Evolutionary conservation across 345 rosid genomes (phyloP).

Genomic region (Pistacia vera): DNA sequence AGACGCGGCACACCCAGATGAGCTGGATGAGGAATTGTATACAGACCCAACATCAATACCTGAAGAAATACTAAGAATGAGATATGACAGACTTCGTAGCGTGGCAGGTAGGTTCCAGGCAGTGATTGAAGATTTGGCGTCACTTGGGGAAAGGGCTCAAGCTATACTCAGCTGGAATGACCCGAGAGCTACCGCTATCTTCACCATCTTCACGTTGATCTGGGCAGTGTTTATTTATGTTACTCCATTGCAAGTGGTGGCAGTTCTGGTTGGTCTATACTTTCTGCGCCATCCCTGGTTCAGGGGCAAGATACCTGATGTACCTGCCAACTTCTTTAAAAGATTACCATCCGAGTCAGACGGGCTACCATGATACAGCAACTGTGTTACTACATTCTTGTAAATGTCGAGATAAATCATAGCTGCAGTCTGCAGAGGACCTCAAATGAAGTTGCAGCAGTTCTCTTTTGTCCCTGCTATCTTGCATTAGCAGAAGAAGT

Average conservation of each 20-base stretch:
- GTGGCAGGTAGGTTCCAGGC: constrained; percentile 88
- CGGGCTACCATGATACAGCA: constrained; percentile 56
- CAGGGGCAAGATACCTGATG: constrained; percentile 83
- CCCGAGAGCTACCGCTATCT: constrained; percentile 84
- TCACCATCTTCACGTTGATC: constrained; percentile 70
- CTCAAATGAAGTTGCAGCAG: no score
- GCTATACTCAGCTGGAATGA: constrained; percentile 97
- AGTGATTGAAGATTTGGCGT: constrained; percentile 83
- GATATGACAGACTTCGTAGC: constrained; percentile 84
- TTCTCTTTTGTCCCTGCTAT: background rate
- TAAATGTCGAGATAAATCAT: background rate
- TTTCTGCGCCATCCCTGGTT: constrained; percentile 93
- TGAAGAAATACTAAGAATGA: constrained; percentile 60
- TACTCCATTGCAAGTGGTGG: constrained; percentile 88
- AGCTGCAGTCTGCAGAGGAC: no score
- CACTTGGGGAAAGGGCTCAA: constrained; percentile 86
- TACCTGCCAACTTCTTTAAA: constrained; percentile 94
- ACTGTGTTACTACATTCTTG: background rate
- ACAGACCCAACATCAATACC: constrained; percentile 60
- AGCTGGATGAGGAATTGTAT: constrained; percentile 25
- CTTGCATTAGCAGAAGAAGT: constrained; percentile 14
- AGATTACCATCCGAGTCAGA: constrained; percentile 92
- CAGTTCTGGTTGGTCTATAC: constrained; percentile 66
- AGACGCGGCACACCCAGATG: constrained; percentile 68
- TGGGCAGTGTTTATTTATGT: constrained; percentile 78